These are phyloP conservation scores for Phialemoniopsis sp. DNA, from an alignment of 2,329 filamentous ascomycete species.

Conservation along the genomic window DNA sequence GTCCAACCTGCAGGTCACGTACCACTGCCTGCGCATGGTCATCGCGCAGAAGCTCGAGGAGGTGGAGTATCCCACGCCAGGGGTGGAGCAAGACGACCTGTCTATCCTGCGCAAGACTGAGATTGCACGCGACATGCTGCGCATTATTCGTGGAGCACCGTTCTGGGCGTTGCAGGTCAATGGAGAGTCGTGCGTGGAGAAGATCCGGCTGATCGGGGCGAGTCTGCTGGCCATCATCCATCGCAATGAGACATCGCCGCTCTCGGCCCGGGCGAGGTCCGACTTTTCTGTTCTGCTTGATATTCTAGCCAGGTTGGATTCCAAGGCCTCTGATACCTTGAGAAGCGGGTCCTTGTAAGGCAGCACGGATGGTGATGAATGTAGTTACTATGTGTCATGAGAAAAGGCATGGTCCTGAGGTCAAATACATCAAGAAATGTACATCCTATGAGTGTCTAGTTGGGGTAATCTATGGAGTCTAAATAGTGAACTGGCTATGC, in stretches of 20 bases:
- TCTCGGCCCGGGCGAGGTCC: constrained; percentile 28
- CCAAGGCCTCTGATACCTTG: too few species aligned
- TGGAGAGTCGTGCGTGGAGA: constrained; percentile 34
- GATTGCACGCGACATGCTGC: constrained; percentile 35
- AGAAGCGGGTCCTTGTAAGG: too few species aligned
- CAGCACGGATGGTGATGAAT: too few species aligned
- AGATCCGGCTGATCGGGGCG: constrained; percentile 31
- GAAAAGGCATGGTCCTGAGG: too few species aligned
- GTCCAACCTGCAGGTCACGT: constrained; percentile 33
- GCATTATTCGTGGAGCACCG: constrained; percentile 31
- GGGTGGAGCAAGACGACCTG: constrained; percentile 1
- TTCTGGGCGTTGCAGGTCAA: constrained; percentile 36
- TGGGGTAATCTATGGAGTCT: too few species aligned
- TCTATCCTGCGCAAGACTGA: constrained; percentile 26
- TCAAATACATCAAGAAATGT: too few species aligned
- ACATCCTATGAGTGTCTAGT: too few species aligned
- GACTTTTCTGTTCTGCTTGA: constrained; percentile 35
- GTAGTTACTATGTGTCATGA: too few species aligned
- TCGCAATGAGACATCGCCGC: constrained; percentile 26
- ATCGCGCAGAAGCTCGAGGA: constrained; percentile 22
- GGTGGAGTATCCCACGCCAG: background rate
- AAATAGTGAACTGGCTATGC: too few species aligned
- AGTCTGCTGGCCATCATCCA: constrained; percentile 32
- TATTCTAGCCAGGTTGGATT: constrained; percentile 9
- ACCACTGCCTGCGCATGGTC: constrained; percentile 35